Evolutionary conservation across 257 asterid species (phyloP), one percentile per base, ranked within the genome.

Genomic region (Solanum acaule): DNA sequence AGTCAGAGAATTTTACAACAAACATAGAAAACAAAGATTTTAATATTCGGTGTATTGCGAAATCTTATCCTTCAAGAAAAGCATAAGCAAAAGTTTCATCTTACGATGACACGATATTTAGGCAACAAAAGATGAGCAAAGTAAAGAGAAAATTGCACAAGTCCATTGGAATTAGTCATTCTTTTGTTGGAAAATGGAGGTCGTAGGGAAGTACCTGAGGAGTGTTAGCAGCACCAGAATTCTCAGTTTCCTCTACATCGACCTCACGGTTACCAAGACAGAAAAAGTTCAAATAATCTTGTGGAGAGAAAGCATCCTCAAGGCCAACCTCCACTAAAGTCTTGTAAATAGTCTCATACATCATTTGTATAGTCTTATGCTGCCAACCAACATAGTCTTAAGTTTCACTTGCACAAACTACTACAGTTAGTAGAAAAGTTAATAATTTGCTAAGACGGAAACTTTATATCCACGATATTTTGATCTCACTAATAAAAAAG

Each of bases 331-430:
- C 99, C 85, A 92, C 98, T 34, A 96, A 89, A 77, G 98, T 98
- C 93, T 94, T 96, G 94, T 95, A 92, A 68, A 97, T 95, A 16
- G 99, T 96, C 89, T 96, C 98, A 83, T 96, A 97, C 99, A 97
- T 97, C 99, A 96, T 97, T 94, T 97, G 98, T 98, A 97, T 97
- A 9, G 99, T 97, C 91, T 96, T 97, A 88, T 95, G 93, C 99
- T 97, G 97, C 68, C 37, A 90, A 87, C 72, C 61, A 77, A 77
- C 59, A 13, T 3, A 77, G 2, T 38, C 23, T 73, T 76, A 12
- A 76, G 83, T 0, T 38, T 76, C 83, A 76, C 34, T 76, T 76
- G 16, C 68, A 46, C 6, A 82, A 82, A 29, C 4, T 18, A 82
- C 40, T 16, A 29, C 42, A 18, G 33, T 46, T 29, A 49, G 42